These are phyloP conservation scores for Pyrenophora teres DNA, from an alignment of 2,329 filamentous ascomycete genomes.

Conservation along the genomic window DNA sequence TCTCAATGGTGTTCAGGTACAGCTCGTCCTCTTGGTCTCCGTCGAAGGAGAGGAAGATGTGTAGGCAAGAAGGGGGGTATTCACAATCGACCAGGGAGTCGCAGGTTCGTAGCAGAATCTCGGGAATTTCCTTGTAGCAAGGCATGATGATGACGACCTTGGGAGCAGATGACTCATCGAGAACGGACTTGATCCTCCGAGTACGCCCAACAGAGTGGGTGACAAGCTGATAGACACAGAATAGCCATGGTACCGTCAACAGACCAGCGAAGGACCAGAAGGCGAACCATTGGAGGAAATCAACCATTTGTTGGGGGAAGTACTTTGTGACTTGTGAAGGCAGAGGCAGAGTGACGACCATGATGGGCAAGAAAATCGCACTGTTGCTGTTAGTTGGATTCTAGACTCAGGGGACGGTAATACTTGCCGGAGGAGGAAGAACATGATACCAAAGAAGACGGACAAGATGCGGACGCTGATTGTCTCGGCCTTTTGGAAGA, in stretches of 20 bases:
- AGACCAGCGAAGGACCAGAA: slow-evolving; percentile 91
- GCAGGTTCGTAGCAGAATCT: slow-evolving; percentile 80
- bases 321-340: slow-evolving; percentile 71
- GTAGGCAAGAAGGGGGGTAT: slow-evolving; percentile 88
- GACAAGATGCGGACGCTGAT: slow-evolving; percentile 81
- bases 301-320: slow-evolving; percentile 72
- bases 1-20: slow-evolving; percentile 83
- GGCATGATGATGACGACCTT: slow-evolving; percentile 98
- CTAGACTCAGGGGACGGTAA: neutral
- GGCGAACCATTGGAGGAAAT: slow-evolving; percentile 86
- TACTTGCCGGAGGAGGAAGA: slow-evolving; percentile 73
- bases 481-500: slow-evolving; percentile 85
- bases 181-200: slow-evolving; percentile 79
- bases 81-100: slow-evolving; percentile 93
- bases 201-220: slow-evolving; percentile 82
- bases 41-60: slow-evolving; percentile 95
- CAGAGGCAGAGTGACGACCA: slow-evolving; percentile 89
- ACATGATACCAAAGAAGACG: slow-evolving; percentile 73
- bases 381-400: slow-evolving; percentile 54
- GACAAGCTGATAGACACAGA: slow-evolving; percentile 89
- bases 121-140: slow-evolving; percentile 89
- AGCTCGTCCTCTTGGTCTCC: slow-evolving; percentile 87
- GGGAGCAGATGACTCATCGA: slow-evolving; percentile 84
- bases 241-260: slow-evolving; percentile 85
- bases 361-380: slow-evolving; percentile 85